A percentile compares a stretch with the other conserved stretches of the same genome.
Evolutionary conservation across 805 yeast genomes (phyloP).

Genomic region (Dipodascopsis uninucleata): DNA sequence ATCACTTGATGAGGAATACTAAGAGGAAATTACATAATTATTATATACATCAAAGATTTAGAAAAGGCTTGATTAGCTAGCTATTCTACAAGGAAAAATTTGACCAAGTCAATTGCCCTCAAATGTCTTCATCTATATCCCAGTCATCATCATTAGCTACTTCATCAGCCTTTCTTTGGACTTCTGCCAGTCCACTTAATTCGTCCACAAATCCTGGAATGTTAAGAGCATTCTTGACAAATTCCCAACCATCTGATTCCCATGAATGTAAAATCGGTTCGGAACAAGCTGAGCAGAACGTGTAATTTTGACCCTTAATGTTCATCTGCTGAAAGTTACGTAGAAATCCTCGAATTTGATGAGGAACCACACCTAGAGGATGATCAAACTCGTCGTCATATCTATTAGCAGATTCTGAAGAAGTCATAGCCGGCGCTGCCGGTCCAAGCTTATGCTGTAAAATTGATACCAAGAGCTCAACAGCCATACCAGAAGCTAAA

Average conservation of each 20-base stretch:
- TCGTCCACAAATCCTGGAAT: conserved; percentile 67
- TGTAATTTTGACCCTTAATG: conserved; percentile 67
- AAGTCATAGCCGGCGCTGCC: conserved; percentile 39
- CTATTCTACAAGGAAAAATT: too few species aligned
- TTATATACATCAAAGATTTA: too few species aligned
- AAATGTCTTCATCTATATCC: conserved; percentile 22
- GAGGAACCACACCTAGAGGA: conserved; percentile 72
- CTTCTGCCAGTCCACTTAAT: conserved; percentile 70
- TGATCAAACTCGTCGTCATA: conserved; percentile 35
- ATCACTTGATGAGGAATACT: too few species aligned
- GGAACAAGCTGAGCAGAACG: conserved; percentile 86
- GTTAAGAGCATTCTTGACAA: conserved; percentile 66
- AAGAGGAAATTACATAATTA: too few species aligned
- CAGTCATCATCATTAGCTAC: conserved; percentile 32
- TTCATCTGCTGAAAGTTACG: conserved; percentile 60
- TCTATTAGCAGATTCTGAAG: conserved; percentile 22
- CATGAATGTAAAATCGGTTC: conserved; percentile 51
- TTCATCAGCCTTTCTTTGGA: conserved; percentile 68
- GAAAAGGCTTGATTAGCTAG: too few species aligned
- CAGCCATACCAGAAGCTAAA: conserved; percentile 81
- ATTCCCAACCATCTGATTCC: conserved; percentile 66
- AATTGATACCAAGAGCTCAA: conserved; percentile 71
- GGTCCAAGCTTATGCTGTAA: conserved; percentile 61
- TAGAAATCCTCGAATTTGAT: conserved; percentile 86
- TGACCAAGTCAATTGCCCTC: not conserved